Evolutionary conservation across 495 filamentous ascomycete species (phyloP).

Genomic region (Talaromyces ruber): DNA sequence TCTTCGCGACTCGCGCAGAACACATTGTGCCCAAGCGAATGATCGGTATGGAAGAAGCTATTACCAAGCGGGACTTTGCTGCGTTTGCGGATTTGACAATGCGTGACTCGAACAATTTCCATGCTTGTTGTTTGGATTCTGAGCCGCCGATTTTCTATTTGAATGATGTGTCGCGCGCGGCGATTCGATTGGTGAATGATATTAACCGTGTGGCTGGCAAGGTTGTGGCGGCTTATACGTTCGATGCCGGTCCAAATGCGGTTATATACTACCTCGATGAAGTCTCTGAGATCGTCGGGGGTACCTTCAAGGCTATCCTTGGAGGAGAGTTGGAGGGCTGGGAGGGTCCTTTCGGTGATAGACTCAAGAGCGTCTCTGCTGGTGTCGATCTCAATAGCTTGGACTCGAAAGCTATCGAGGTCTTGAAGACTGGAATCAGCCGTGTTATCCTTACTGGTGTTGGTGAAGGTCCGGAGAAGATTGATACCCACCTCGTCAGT

Average conservation of each 20-base stretch:
- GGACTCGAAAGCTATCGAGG: conserved; percentile 45
- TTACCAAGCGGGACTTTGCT: conserved; percentile 68
- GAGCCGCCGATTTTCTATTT: conserved; percentile 97
- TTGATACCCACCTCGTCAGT: conserved; percentile 67
- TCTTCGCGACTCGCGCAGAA: conserved; percentile 67
- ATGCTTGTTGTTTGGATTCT: conserved; percentile 89
- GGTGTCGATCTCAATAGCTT: conserved; percentile 41
- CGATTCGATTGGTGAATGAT: conserved; percentile 77
- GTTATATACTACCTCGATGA: conserved; percentile 89
- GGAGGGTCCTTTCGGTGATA: conserved; percentile 43
- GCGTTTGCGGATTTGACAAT: conserved; percentile 86
- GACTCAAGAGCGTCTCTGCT: conserved; percentile 35
- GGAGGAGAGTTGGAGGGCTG: conserved; percentile 50
- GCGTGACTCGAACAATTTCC: conserved; percentile 94
- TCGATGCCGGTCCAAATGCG: conserved; percentile 94
- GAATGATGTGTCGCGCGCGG: conserved; percentile 82
- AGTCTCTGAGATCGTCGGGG: conserved; percentile 61
- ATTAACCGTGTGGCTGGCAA: conserved; percentile 70
- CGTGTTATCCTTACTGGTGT: conserved; percentile 86
- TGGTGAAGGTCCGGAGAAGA: conserved; percentile 77
- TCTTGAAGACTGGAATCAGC: conserved; percentile 70
- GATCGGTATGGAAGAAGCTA: conserved; percentile 77
- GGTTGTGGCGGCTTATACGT: conserved; percentile 86
- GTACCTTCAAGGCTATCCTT: conserved; percentile 51
- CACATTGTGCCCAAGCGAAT: conserved; percentile 76